phyloP scores from a whole-genome alignment of 768 basidiomycete species.

The Mycena rosella region DNA sequence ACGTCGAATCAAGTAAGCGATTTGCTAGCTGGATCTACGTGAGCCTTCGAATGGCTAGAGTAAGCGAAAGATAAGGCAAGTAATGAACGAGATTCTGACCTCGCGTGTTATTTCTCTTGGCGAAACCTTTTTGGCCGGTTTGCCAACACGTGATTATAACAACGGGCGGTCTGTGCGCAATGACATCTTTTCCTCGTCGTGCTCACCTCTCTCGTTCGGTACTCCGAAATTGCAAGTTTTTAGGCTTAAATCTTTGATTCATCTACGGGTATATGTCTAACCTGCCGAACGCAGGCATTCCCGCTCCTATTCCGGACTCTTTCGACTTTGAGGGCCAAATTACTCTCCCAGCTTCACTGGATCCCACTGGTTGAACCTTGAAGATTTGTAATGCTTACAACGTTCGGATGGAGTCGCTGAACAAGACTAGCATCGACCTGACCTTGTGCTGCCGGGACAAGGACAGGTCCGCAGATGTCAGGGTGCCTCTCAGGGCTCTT shows the following conservation, averaged over 20 bases:
- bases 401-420: neutral
- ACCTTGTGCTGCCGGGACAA: neutral
- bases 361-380: neutral
- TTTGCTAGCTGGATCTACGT: conserved; percentile 30
- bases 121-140: too few relatives aligned
- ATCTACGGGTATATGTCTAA: neutral
- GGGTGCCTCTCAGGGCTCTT: neutral
- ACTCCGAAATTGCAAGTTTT: neutral
- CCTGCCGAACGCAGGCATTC: conserved; percentile 20
- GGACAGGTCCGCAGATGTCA: neutral
- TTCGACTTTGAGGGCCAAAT: conserved; percentile 10
- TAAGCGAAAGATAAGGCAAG: conserved; percentile 18
- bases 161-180: too few relatives aligned
- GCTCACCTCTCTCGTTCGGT: too few relatives aligned
- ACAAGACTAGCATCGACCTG: neutral
- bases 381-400: neutral
- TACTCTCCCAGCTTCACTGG: neutral
- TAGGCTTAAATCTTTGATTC: neutral
- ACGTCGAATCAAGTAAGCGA: too few relatives aligned
- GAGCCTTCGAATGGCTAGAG: conserved; percentile 30
- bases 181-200: too few relatives aligned
- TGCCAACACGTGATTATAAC: too few relatives aligned
- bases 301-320: conserved; percentile 22
- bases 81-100: neutral
- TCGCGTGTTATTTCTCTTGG: too few relatives aligned